phyloP scores from a whole-genome alignment of 2,329 filamentous ascomycete species.

The Microcera coccophila region DNA sequence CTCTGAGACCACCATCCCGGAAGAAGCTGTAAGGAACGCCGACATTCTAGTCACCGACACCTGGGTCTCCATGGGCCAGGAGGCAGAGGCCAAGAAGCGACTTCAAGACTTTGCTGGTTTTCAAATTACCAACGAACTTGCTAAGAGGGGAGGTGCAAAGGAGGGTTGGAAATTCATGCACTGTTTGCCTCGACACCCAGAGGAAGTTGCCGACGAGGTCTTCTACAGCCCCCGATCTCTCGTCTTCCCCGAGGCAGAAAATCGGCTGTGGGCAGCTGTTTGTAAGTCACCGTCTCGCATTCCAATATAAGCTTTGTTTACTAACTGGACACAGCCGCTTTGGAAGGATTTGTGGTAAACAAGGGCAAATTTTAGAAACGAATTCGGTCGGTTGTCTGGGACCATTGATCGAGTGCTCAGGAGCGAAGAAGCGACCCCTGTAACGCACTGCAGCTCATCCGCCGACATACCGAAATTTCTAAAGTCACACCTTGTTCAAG shows the following conservation, averaged over 20 bases:
- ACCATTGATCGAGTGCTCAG: too few species aligned
- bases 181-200: conserved; percentile 84
- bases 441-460: too few species aligned
- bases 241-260: conserved; percentile 93
- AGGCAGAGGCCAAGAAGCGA: conserved; percentile 73
- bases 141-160: conserved; percentile 79
- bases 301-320: background rate
- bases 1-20: conserved; percentile 71
- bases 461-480: too few species aligned
- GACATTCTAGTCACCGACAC: conserved; percentile 94
- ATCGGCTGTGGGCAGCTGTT: conserved; percentile 86
- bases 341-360: conserved; percentile 92
- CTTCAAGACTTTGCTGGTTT: conserved; percentile 82
- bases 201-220: conserved; percentile 92
- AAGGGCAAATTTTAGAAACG: conserved; percentile 68
- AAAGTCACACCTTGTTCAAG: conserved; percentile 15
- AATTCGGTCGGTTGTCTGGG: too few species aligned
- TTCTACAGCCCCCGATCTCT: conserved; percentile 84
- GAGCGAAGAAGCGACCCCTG: too few species aligned
- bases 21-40: conserved; percentile 79
- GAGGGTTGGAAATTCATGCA: conserved; percentile 97
- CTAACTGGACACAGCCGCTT: conserved; percentile 50
- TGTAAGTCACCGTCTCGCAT: conserved; percentile 45
- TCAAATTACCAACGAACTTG: conserved; percentile 85
- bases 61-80: conserved; percentile 98